Conservation (phyloP, 306 rosid genomes). For the Myrica gale region DNA sequence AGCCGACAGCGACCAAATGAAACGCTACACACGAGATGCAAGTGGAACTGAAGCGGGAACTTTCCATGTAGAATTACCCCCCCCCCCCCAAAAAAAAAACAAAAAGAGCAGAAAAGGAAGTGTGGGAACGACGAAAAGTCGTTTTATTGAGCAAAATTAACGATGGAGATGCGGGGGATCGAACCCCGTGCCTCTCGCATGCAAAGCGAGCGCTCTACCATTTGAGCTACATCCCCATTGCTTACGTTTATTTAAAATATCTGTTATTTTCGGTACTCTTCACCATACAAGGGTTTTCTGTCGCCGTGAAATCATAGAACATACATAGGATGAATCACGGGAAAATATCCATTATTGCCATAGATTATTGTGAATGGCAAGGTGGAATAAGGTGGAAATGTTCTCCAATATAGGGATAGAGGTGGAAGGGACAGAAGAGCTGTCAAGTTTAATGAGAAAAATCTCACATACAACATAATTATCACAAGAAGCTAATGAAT, state of each 20-base stretch:
- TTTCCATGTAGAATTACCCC: too few relatives aligned
- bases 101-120: neutral
- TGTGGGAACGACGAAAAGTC: neutral
- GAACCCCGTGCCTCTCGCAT: constrained; percentile 96
- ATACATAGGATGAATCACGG: neutral
- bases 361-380: neutral
- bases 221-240: constrained; percentile 86
- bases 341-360: neutral
- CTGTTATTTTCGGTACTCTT: too few relatives aligned
- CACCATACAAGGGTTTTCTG: too few relatives aligned
- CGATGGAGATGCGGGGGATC: constrained; percentile 89
- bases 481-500: neutral
- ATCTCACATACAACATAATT: neutral
- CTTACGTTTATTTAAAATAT: too few relatives aligned
- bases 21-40: too few relatives aligned
- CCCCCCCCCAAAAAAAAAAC: too few relatives aligned
- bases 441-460: neutral
- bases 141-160: neutral
- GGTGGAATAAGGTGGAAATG: neutral
- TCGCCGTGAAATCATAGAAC: too few relatives aligned
- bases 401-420: neutral
- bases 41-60: too few relatives aligned
- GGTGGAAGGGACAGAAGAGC: neutral
- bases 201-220: constrained; percentile 98
- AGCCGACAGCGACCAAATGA: neutral